Percentiles rank a stretch among this genome's conserved stretches.
Evolutionary conservation across 140 eudicot species (phyloP).

Genomic region (Ambrosia hybrid): DNA sequence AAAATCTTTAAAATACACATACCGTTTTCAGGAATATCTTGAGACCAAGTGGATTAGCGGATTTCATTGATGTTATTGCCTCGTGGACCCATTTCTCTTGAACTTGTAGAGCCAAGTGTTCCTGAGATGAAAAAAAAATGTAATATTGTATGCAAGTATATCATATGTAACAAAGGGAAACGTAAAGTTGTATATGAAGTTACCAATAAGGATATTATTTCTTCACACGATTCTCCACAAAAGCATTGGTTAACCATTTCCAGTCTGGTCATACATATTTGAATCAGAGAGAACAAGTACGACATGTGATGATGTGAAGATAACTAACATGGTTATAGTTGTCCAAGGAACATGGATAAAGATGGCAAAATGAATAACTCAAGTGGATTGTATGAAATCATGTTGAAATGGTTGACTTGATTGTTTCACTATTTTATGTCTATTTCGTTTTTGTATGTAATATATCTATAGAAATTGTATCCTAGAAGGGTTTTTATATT

Average conservation of each 20-base stretch:
- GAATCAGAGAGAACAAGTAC: not conserved
- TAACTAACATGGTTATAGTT: no score
- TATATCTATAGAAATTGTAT: no score
- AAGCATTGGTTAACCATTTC: conserved; percentile 42
- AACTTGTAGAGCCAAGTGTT: conserved; percentile 11
- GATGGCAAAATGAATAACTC: no score
- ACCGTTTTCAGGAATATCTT: conserved; percentile 38
- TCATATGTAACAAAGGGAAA: not conserved
- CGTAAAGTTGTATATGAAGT: not conserved
- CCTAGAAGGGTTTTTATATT: no score
- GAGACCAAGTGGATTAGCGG: conserved; percentile 38
- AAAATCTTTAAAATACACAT: not conserved
- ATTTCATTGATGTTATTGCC: conserved; percentile 39
- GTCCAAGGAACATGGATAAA: no score
- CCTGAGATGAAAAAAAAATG: conserved; percentile 17
- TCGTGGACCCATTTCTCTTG: conserved; percentile 38
- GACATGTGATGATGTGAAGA: not conserved
- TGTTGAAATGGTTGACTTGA: no score
- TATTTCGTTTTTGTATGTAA: no score
- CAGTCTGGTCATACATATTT: conserved; percentile 30
- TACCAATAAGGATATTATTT: conserved; percentile 45
- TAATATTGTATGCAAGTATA: not conserved
- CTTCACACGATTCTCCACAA: conserved; percentile 40
- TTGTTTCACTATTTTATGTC: no score
- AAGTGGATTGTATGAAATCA: no score